Conservation (phyloP, 257 asterid species). For the Apocynum venetum region DNA sequence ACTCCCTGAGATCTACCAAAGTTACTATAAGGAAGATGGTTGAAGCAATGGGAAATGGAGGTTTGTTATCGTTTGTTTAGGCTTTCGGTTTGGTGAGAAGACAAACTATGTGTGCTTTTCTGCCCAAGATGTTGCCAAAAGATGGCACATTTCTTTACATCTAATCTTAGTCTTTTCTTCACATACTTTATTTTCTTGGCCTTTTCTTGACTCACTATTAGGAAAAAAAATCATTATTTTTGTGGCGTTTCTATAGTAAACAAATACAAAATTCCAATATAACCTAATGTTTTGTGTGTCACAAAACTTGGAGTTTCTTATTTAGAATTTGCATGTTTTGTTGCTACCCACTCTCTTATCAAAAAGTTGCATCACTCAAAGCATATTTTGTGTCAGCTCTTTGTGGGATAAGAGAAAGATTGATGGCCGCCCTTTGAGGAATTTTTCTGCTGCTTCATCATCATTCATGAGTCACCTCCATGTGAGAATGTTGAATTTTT, state of each 20-base stretch:
- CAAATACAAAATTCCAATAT: background rate
- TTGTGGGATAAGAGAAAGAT: background rate
- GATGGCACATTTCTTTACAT: slow-evolving; percentile 14
- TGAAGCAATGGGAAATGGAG: background rate
- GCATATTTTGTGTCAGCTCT: slow-evolving; percentile 3
- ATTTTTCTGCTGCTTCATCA: slow-evolving; percentile 22
- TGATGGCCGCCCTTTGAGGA: slow-evolving; percentile 13
- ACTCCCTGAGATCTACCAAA: background rate
- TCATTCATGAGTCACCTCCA: slow-evolving; percentile 27
- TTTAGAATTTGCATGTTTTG: background rate
- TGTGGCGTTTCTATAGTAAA: slow-evolving; percentile 3
- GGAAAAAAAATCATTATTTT: slow-evolving; percentile 6
- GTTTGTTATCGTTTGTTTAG: slow-evolving; percentile 22
- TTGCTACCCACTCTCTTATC: slow-evolving; percentile 6
- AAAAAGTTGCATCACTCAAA: slow-evolving; percentile 12
- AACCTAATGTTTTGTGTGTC: slow-evolving; percentile 1
- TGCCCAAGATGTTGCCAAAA: slow-evolving; percentile 10
- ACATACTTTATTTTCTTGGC: background rate
- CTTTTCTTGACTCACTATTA: background rate
- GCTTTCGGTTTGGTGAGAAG: slow-evolving; percentile 29
- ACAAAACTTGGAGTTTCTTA: background rate
- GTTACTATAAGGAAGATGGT: background rate
- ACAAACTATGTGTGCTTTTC: slow-evolving; percentile 12
- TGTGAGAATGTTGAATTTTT: slow-evolving; percentile 7
- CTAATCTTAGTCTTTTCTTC: background rate